Base-by-base conservation (phyloP, 1,139 yeast species). In the Taphrina wiesneri region DNA sequence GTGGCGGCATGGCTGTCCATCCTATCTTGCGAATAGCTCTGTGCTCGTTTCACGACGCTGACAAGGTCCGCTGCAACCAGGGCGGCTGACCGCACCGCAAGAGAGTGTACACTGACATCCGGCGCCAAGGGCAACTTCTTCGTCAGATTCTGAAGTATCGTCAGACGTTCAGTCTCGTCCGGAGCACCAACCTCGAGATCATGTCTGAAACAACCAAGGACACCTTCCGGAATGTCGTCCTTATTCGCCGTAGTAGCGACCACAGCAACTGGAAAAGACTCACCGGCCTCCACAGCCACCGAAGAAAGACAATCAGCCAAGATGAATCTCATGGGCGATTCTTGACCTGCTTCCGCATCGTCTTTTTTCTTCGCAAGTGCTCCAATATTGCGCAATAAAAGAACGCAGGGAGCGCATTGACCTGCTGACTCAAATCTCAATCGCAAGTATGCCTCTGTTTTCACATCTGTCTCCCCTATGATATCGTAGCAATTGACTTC, bases 1-100 rank as follows among this genome's bases (percentile, higher is more conserved):
- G 68, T 68, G 0, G 65, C 69, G 0, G 76, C 71, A 26, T 70
- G 23, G 9, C 71, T 72, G 52, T 70, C 70, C n/a, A 83, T 69
- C 68, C 93, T 78, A 62, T 81, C 82, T 26, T 83, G 72, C 0
- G 95, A 87, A 56, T 82, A 74, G 53, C 80, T 78, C 70, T 85
- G 86, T 1, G 96, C 86, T 69, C 82, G 83, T 43, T 84, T 82
- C 17, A 90, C 83, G 67, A 93, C 90, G 0, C 93, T 85, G 11
- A 80, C 79, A 65, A 93, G 78, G 75, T 93, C 98, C 32, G 89
- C 81, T 5, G 98, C 96, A 0, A 96, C 88, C 66, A 93, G 80
- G 41, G 98, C 98, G 0, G 98, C 98, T 63, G 96, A 88, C 72
- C 90, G 96, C 64, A 89, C 78, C 0, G 98, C 90, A 54, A 93